Evolutionary conservation across 257 asterid genomes (phyloP).

Genomic region (Petrea volubilis): DNA sequence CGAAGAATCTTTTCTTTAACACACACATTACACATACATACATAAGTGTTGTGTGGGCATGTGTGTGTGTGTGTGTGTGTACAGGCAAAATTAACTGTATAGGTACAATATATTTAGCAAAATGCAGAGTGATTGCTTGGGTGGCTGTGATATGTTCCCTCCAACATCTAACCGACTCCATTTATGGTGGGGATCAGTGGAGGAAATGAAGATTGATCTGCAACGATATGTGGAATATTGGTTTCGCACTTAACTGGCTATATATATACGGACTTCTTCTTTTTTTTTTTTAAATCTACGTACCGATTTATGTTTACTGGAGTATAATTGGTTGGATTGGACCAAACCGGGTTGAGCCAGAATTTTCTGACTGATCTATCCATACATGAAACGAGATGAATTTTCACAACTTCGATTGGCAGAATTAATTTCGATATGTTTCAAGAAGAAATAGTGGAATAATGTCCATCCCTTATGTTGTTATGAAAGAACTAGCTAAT

Average conservation of each 20-base stretch:
- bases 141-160: slow-evolving; percentile 36
- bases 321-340: too few relatives aligned
- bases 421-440: too few relatives aligned
- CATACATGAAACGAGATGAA: too few relatives aligned
- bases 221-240: background rate
- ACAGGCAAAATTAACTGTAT: background rate
- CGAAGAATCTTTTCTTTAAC: slow-evolving; percentile 31
- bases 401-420: too few relatives aligned
- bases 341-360: too few relatives aligned
- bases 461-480: too few relatives aligned
- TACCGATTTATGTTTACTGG: too few relatives aligned
- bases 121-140: slow-evolving; percentile 25
- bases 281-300: too few relatives aligned
- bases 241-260: slow-evolving; percentile 18
- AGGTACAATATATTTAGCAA: background rate
- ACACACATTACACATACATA: background rate
- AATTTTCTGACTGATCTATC: too few relatives aligned
- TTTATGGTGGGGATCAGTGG: slow-evolving; percentile 26
- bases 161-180: slow-evolving; percentile 43
- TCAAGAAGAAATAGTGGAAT: too few relatives aligned
- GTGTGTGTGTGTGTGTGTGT: background rate
- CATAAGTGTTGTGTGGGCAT: slow-evolving; percentile 1
- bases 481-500: too few relatives aligned
- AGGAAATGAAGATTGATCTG: slow-evolving; percentile 9
- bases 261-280: background rate